A percentile compares a stretch with the other conserved stretches of the same genome.
Evolutionary conservation across 495 filamentous ascomycete genomes (phyloP).

Genomic region (Rhizodiscina lignyota): DNA sequence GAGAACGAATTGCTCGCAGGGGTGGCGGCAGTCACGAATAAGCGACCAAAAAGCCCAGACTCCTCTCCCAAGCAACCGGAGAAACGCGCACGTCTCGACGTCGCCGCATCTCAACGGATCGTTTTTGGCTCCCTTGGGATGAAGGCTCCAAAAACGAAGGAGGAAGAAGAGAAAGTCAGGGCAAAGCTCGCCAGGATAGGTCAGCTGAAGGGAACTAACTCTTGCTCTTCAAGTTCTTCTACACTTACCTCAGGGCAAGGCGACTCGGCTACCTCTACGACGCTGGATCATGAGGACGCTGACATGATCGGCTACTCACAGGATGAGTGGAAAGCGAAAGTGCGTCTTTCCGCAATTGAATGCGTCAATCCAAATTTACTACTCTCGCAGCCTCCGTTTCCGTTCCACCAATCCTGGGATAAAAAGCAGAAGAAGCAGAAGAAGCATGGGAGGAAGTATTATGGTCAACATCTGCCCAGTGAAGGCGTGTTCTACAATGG

Average conservation of each 20-base stretch:
- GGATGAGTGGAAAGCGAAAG: not conserved
- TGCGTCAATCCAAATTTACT: not conserved
- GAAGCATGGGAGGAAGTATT: no score
- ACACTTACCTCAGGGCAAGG: not conserved
- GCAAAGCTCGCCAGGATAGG: not conserved
- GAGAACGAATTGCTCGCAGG: no score
- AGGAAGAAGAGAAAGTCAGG: not conserved
- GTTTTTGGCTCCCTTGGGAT: constrained; percentile 1
- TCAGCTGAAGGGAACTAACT: not conserved
- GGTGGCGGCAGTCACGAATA: no score
- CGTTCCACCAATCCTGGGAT: not conserved
- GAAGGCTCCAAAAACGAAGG: not conserved
- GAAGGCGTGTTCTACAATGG: no score
- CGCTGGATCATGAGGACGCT: not conserved
- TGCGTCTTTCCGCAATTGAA: not conserved
- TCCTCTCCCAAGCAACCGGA: no score
- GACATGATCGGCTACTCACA: not conserved
- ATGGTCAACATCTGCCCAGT: no score
- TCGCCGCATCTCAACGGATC: not conserved
- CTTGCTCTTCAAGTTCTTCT: no score
- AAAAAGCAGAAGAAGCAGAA: no score
- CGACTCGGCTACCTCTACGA: not conserved
- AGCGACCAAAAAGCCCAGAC: no score
- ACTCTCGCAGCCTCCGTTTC: not conserved
- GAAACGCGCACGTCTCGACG: not conserved